phyloP scores from a whole-genome alignment of 805 yeast species.

The Lachancea kluyveri region DNA sequence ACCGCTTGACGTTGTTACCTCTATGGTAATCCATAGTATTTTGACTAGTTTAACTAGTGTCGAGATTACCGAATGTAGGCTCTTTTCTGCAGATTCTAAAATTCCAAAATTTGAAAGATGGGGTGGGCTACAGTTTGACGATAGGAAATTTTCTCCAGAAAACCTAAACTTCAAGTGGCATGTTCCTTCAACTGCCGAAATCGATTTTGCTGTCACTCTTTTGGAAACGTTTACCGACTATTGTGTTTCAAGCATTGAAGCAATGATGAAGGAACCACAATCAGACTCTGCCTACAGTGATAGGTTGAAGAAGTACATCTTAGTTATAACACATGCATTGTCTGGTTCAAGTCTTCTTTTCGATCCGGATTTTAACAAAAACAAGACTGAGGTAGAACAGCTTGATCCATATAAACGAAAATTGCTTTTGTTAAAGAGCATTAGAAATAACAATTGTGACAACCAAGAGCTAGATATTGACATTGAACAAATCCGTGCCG shows the following conservation, averaged over 20 bases:
- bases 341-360: conserved; percentile 68
- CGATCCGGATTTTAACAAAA: conserved; percentile 59
- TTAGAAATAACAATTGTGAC: conserved; percentile 32
- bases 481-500: conserved; percentile 29
- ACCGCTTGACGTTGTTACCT: conserved; percentile 49
- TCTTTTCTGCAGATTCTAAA: conserved; percentile 42
- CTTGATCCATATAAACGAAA: conserved; percentile 18
- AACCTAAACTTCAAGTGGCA: conserved; percentile 69
- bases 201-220: conserved; percentile 53
- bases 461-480: conserved; percentile 33
- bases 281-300: conserved; percentile 35
- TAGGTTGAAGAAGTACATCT: conserved; percentile 46
- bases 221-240: conserved; percentile 44
- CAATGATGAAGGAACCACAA: conserved; percentile 18
- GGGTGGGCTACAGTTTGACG: conserved; percentile 68
- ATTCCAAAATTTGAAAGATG: conserved; percentile 45
- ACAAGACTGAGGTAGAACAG: conserved; percentile 12
- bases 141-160: conserved; percentile 40
- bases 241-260: conserved; percentile 39
- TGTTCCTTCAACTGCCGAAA: conserved; percentile 50
- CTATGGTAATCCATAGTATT: conserved; percentile 62
- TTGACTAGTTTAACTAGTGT: conserved; percentile 59
- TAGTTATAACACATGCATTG: conserved; percentile 51
- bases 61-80: conserved; percentile 48
- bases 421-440: conserved; percentile 30